Conservation (phyloP, 257 asterid species). For the Nicotiana tabacum region DNA sequence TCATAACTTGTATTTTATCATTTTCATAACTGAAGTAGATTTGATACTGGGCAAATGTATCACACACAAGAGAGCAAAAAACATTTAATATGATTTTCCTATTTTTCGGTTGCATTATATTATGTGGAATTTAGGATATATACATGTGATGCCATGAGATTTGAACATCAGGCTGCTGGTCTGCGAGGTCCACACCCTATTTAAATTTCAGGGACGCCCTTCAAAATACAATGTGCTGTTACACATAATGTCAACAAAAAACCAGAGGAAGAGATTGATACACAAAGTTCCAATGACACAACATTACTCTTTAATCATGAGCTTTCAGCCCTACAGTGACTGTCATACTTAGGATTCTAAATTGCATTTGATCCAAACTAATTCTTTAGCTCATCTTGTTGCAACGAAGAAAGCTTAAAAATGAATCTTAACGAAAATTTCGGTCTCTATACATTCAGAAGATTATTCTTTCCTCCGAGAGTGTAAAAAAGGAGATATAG, state of each 20-base stretch:
- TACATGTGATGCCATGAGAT: constrained; percentile 5
- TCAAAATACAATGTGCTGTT: not conserved
- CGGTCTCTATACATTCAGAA: not conserved
- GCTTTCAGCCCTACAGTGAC: not conserved
- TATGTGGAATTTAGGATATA: not conserved
- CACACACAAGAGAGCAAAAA: not conserved
- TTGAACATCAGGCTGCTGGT: not conserved
- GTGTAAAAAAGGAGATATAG: not conserved
- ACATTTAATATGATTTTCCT: not conserved
- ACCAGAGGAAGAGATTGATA: constrained; percentile 8
- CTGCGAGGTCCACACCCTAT: not conserved
- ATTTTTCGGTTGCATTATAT: not conserved
- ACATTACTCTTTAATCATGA: constrained; percentile 4
- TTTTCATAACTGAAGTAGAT: too few relatives aligned
- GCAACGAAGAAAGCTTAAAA: not conserved
- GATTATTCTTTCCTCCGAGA: too few relatives aligned
- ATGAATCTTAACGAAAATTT: not conserved
- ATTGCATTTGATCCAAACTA: not conserved
- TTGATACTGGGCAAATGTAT: not conserved
- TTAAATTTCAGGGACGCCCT: not conserved
- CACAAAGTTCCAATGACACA: not conserved
- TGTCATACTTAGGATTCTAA: not conserved
- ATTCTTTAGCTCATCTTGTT: not conserved
- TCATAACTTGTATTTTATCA: too few relatives aligned
- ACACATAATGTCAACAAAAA: constrained; percentile 2